These are phyloP conservation scores for Pelargonium australe DNA, from an alignment of 441 rosid species.

Conservation along the genomic window DNA sequence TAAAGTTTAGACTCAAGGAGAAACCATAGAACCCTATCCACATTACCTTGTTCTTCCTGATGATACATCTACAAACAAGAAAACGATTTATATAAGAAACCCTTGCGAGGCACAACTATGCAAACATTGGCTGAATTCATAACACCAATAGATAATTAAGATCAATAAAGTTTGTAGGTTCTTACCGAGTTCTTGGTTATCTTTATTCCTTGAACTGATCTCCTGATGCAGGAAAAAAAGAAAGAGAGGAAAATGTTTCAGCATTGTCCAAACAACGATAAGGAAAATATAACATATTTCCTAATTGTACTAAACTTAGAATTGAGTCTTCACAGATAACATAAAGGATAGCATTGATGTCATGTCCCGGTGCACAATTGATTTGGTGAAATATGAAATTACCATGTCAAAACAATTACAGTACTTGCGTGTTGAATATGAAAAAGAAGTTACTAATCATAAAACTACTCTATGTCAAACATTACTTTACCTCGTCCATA, in stretches of 20 bases:
- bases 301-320: not conserved
- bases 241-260: not conserved
- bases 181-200: conserved; percentile 44
- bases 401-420: not conserved
- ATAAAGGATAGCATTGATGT: no score
- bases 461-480: not conserved
- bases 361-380: no score
- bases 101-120: not conserved
- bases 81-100: conserved; percentile 16
- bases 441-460: no score
- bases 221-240: conserved; percentile 32
- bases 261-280: not conserved
- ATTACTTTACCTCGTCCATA: conserved; percentile 39
- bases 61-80: conserved; percentile 49
- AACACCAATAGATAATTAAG: not conserved
- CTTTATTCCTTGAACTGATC: conserved; percentile 30
- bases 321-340: no score
- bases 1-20: conserved; percentile 7
- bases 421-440: not conserved
- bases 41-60: conserved; percentile 60
- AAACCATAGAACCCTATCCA: conserved; percentile 4
- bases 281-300: not conserved
- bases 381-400: no score
- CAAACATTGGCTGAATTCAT: not conserved
- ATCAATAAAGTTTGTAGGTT: conserved; percentile 2